Evolutionary conservation across 1,284 basidiomycete genomes (phyloP), one percentile per base, ranked within the genome.

Genomic region (Lentinula novae-zelandiae): DNA sequence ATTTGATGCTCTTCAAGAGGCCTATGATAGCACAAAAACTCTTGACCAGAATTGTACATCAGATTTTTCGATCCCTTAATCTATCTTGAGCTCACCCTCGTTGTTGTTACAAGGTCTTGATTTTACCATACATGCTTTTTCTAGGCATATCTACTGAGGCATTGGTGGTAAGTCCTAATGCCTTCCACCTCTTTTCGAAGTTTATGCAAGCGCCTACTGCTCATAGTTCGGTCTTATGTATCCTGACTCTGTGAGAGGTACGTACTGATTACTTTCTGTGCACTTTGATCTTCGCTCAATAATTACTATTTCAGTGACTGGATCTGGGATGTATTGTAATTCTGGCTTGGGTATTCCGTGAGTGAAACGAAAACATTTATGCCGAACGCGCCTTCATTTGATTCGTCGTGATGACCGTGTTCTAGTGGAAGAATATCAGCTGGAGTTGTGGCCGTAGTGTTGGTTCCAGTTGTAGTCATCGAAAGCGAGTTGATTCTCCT

Each of bases 261-360:
- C 27, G 3, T 27, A 4, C 27, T 27, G 27, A 27, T 27, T 27
- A 27, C 27, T 27, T 27, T 27, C 3, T 27, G 27, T 27, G 27
- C 27, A 3, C 27, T 27, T 27, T 27, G 27, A 27, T 27, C 27
- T 27, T 27, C 27, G 27, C 27, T 27, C 27, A 27, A 27, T 2
- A 27, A 27, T 4, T 27, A 27, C 27, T 27, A 27, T 27, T 4
- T 27, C 6, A 44, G 56, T 54, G 40, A 63, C 57, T 1, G 55
- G 60, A 8, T 62, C 57, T 33, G 60, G 62, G 17, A 61, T 65
- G 57, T 65, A 63, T 42, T 65, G 64, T 34, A 60, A 60, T 36
- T 63, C 54, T 31, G 57, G 58, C 13, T 54, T 63, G 20, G 38
- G 52, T 22, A 53, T 62, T 33, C 64, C 64, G 40, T 61, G n/a